Evolutionary conservation across 441 rosid species (phyloP), one percentile per base, ranked within the genome.

Genomic region (Flueggea neowawraea): DNA sequence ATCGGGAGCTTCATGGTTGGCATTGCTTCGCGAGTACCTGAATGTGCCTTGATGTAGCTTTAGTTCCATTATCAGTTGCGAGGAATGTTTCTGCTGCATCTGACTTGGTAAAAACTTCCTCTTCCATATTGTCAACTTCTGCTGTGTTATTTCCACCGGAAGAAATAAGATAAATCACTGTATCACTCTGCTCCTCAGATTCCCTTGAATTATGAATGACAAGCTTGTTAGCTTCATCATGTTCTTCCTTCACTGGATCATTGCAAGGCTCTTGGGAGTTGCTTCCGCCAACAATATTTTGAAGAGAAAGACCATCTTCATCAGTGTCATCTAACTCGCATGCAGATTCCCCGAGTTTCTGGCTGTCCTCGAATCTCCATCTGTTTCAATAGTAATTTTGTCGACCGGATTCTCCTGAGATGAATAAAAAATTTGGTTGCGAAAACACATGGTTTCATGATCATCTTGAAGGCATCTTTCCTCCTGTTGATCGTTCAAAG

Each of bases 71-170:
- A 51, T 31, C 63, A 32, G 58, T 61, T 54, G 64, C 10, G 10
- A 12, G 36, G 61, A 54, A 13, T 48, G 67, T 45, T 62, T 63
- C 80, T 55, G 48, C 68, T 39, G 52, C 45, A 49, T 63, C 78
- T 55, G 60, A 54, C 48, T 65, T 41, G 12, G 59, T 31, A 62
- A 52, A 53, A 10, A 62, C 76, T 69, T 58, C 52, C 36, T 16
- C 72, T 69, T 83, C 80, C 68, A 3, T 57, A 54, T 5, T 63
- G 43, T 71, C 84, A n/a, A 8, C 60, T 73, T 69, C 73, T 57
- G 13, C 67, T 8, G 12, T 6, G 15, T 16, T 13, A 31, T 53
- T 43, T 33, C 52, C 73, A 6, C 61, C 66, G 55, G 54, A 70
- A 62, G 50, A 15, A 43, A 50, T 62, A 49, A 39, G 16, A 12